Conservation (phyloP, 805 yeast species). For the Groenewaldozyma salmanticensis region DNA sequence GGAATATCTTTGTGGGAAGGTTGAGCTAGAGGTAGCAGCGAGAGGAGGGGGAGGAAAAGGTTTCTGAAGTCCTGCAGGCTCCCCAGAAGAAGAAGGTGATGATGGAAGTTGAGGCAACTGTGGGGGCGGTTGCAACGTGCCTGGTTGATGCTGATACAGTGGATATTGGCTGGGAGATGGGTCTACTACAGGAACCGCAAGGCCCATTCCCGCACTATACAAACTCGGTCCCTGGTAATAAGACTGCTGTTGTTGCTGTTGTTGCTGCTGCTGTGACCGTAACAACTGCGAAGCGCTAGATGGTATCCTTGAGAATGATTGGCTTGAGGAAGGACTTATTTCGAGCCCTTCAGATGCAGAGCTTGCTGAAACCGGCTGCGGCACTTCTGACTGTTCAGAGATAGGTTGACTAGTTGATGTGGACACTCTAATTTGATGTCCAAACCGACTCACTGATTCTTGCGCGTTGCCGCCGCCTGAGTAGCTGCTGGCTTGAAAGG, state of each 20-base stretch:
- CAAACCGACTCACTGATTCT: too few species aligned
- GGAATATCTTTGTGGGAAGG: neutral
- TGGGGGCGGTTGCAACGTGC: neutral
- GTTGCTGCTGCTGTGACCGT: slow-evolving; percentile 1
- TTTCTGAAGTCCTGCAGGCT: neutral
- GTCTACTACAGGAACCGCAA: neutral
- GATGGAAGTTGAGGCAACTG: neutral
- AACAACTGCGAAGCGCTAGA: too few species aligned
- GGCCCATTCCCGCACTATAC: neutral
- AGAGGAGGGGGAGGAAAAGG: slow-evolving; percentile 1
- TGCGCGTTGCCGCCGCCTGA: too few species aligned
- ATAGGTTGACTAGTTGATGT: too few species aligned
- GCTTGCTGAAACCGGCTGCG: too few species aligned
- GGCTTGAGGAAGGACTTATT: too few species aligned
- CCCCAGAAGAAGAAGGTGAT: neutral
- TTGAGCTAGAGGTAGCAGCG: neutral
- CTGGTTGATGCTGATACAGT: neutral
- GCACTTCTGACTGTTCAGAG: too few species aligned
- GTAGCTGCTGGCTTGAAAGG: too few species aligned
- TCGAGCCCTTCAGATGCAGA: too few species aligned
- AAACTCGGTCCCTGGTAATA: neutral
- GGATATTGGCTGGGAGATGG: neutral
- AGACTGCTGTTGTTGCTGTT: slow-evolving; percentile 1
- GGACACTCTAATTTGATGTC: too few species aligned
- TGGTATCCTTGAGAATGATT: too few species aligned